Evolutionary conservation across 352 stramenopile genomes (phyloP).

Genomic region (Globisporangium cystogenes): DNA sequence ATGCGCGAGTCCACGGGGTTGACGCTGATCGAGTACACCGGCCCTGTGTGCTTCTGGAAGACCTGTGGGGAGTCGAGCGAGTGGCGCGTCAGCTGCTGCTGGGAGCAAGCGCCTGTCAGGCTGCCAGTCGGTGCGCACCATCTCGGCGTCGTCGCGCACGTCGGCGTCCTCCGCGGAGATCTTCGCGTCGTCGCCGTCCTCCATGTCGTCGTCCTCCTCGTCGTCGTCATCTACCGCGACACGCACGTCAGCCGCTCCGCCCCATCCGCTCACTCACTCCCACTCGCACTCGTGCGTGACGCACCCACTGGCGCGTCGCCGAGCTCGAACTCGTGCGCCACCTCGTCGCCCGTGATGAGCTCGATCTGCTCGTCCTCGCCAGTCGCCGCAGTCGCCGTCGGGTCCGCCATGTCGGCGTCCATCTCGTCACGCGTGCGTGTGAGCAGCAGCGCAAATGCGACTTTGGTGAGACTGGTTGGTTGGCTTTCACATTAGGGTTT

Average conservation of each 20-base stretch:
- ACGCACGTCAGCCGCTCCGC: neutral
- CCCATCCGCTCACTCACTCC: neutral
- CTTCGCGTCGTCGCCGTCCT: slow-evolving; percentile 47
- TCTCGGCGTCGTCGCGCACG: slow-evolving; percentile 66
- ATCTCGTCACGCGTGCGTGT: slow-evolving; percentile 16
- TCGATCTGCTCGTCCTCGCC: slow-evolving; percentile 65
- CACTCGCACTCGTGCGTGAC: slow-evolving; percentile 1
- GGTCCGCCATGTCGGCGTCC: slow-evolving; percentile 24
- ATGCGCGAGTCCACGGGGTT: slow-evolving; percentile 78
- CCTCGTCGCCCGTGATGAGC: slow-evolving; percentile 79
- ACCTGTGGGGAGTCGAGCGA: slow-evolving; percentile 24
- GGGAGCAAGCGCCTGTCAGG: neutral
- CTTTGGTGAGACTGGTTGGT: neutral
- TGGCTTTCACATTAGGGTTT: neutral
- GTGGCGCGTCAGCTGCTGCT: neutral
- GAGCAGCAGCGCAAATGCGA: neutral
- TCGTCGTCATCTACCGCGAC: slow-evolving; percentile 31
- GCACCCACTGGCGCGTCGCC: slow-evolving; percentile 70
- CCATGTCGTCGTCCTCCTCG: slow-evolving; percentile 35
- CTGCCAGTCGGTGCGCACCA: slow-evolving; percentile 31
- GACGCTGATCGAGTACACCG: slow-evolving; percentile 80
- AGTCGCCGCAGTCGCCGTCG: slow-evolving; percentile 4
- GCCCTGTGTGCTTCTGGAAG: slow-evolving; percentile 68
- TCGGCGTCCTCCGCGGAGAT: slow-evolving; percentile 64
- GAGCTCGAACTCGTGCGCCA: slow-evolving; percentile 77